Base-by-base conservation (phyloP, 2,329 filamentous ascomycete genomes). In the Penicillium sp. region DNA sequence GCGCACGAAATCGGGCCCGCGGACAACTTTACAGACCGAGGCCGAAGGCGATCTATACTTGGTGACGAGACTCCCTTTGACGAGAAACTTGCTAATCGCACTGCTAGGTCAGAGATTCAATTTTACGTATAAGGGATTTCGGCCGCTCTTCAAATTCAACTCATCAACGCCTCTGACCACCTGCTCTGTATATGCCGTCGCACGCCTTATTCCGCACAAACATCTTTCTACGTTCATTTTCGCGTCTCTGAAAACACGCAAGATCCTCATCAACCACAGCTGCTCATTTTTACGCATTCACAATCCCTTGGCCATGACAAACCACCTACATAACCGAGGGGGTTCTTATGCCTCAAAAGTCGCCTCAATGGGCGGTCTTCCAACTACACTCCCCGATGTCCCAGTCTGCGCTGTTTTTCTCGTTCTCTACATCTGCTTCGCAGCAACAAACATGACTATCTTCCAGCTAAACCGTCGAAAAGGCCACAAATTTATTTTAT, bases 401-500 rank as follows among this genome's bases (percentile, higher is more conserved):
- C 86, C 88, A 40, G 37, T 40, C 18, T 40, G 37, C 18, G 37
- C 37, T 18, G 18, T 40, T 14, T 22, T 40, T 14, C 3, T 40
- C 7, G 37, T 40, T 22, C 37, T 40, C 18, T 40, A 40, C 35
- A 79, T 90, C 67, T 83, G 78, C 57, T 78, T 81, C 50, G 81
- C 89, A 6, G 69, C 67, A 12, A 61, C 67, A 15, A 75, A 81
- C 59, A 78, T 81, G 73, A 73, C 72, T 6, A 71, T 80, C 4
- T 74, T 81, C 55, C 73, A 72, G 41, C 58, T 63, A 12, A 82
- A 82, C 62, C 65, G 60, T 18, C 65, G 66, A 18, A 65, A 68
- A 37, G 72, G 72, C 11, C 76, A 80, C 66, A 81, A 81, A 54
- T 82, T 82, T 65, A 62, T 79, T n/a, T 72, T 78, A 22, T 79